Evolutionary conservation across 306 rosid species (phyloP), one percentile per base, ranked within the genome.

Genomic region (Prunus mira): DNA sequence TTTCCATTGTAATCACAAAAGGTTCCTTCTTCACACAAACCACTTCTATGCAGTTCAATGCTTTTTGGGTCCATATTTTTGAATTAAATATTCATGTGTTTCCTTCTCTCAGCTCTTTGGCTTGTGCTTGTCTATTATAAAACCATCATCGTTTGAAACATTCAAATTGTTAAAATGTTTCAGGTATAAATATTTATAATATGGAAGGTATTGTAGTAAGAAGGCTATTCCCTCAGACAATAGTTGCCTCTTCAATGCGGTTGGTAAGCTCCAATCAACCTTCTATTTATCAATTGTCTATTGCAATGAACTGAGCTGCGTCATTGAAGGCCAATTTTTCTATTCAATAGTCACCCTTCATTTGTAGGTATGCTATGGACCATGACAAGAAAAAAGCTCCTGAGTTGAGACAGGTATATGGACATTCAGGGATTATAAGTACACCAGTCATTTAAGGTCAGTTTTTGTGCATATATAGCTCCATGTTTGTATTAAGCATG

Each of bases 161-260:
- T 60, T 11, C 5, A 27, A 24, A 1, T 43, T 72, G 25, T 58
- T 20, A 22, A 20, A 55, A 72, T 20, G 22, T 58, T 73, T 87
- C 82, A 85, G 92, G 84, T 43, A 65, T 57, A 79, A 28, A 3
- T 62, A 30, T 61, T 38, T 76, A 5, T 24, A 81, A 49, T 75
- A 92, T 89, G 98, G 98, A 93, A 77, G 98, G 96, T 19, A 58
- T 72, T 70, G 81, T 93, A 27, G 82, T 81, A 67, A 89, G 98
- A 85, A 90, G 80, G 93, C 89, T 30, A 93, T 90, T 82, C 96
- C 94, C 74, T 90, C 98, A 28, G 88, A 89, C 79, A 92, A 91
- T 78, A 92, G 97, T 81, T 96, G 99, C 78, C 90, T 96, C 78
- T 96, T 96, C 74, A 96, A 96, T 79, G 99, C 97, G 9, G 89